Conservation (phyloP, 768 basidiomycete species). For the Mycena rosella region DNA sequence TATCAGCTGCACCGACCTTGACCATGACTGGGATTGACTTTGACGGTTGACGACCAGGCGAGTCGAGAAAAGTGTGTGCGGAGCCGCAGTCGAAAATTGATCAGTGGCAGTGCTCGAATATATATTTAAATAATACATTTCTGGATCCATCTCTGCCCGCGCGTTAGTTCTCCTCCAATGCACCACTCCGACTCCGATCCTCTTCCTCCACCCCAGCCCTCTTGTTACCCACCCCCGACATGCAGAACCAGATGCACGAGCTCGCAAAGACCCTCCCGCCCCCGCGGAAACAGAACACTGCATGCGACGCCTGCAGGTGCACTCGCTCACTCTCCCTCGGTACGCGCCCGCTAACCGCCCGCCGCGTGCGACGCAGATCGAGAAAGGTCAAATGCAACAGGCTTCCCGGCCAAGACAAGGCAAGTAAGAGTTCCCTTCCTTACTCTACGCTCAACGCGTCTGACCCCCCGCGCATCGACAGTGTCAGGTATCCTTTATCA, state of each 20-base stretch:
- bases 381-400: slow-evolving; percentile 93
- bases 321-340: too few species aligned
- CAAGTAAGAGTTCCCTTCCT: slow-evolving; percentile 47
- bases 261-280: slow-evolving; percentile 84
- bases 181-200: slow-evolving; percentile 26
- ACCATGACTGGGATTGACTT: slow-evolving; percentile 72
- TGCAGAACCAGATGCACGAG: slow-evolving; percentile 88
- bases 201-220: slow-evolving; percentile 58
- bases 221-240: slow-evolving; percentile 70
- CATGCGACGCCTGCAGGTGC: slow-evolving; percentile 67
- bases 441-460: slow-evolving; percentile 30
- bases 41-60: too few species aligned
- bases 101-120: slow-evolving; percentile 13
- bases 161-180: slow-evolving; percentile 22
- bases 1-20: too few species aligned
- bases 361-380: slow-evolving; percentile 93
- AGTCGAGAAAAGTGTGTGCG: slow-evolving; percentile 5
- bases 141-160: slow-evolving; percentile 39
- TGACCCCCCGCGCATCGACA: slow-evolving; percentile 44
- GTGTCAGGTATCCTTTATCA: slow-evolving; percentile 76
- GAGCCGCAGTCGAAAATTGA: neutral
- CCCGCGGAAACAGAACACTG: slow-evolving; percentile 93
- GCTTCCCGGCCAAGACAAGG: slow-evolving; percentile 86
- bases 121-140: slow-evolving; percentile 40
- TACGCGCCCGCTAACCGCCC: neutral